A percentile compares a stretch with the other conserved stretches of the same genome.
These are phyloP conservation scores for Aspergillus chevalieri DNA, from an alignment of 2,329 filamentous ascomycete genomes.

Conservation along the genomic window DNA sequence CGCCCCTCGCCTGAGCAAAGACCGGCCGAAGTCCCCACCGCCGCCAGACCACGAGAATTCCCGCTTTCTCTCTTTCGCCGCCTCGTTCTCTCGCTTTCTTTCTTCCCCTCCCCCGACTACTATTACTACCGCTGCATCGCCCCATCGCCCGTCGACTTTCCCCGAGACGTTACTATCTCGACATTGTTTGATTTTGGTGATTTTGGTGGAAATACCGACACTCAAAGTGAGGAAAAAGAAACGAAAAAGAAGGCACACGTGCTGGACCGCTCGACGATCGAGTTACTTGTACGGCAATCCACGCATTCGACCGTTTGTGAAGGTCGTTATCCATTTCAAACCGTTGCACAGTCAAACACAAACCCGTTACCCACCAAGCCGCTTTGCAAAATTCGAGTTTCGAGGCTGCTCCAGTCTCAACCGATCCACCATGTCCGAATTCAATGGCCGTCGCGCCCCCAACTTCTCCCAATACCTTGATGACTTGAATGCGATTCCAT, in stretches of 20 bases:
- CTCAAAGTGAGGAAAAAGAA: background rate
- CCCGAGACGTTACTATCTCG: background rate
- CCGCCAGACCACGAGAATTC: background rate
- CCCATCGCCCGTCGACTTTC: background rate
- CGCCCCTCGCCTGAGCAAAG: background rate
- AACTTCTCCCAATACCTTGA: slow-evolving; percentile 89
- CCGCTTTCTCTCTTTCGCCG: slow-evolving; percentile 5
- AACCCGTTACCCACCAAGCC: background rate
- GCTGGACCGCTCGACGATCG: no score
- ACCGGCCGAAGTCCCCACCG: background rate
- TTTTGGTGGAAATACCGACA: background rate
- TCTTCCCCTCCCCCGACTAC: background rate
- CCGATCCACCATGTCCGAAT: slow-evolving; percentile 57
- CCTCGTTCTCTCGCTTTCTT: slow-evolving; percentile 1
- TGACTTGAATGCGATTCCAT: slow-evolving; percentile 68
- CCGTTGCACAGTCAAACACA: background rate
- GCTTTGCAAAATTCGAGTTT: background rate
- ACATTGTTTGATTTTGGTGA: no score
- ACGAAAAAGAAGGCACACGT: background rate
- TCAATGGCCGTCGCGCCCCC: slow-evolving; percentile 69
- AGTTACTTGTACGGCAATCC: no score
- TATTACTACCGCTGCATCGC: background rate
- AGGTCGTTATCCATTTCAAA: background rate
- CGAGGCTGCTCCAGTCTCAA: slow-evolving; percentile 10
- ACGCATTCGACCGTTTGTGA: no score